These are phyloP conservation scores for Seiridium unicorne DNA, from an alignment of 2,329 filamentous ascomycete genomes.

Conservation along the genomic window DNA sequence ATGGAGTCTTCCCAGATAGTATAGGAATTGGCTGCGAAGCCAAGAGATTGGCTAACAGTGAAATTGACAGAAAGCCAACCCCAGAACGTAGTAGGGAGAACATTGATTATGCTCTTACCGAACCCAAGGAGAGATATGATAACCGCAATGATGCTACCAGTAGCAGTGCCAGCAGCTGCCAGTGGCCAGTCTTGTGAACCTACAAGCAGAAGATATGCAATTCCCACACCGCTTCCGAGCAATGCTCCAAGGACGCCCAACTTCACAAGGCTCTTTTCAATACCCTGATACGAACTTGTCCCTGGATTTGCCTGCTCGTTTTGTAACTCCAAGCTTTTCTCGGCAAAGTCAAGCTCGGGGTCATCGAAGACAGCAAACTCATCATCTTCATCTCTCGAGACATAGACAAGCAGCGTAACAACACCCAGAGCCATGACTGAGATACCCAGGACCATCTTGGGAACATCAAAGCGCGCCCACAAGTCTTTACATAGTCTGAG, in stretches of 20 bases:
- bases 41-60: conserved; percentile 82
- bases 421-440: conserved; percentile 67
- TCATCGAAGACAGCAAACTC: conserved; percentile 54
- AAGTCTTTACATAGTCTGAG: conserved; percentile 76
- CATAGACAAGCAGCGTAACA: conserved; percentile 69
- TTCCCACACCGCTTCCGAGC: conserved; percentile 30
- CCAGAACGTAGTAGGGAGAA: conserved; percentile 77
- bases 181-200: conserved; percentile 39
- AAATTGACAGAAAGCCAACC: conserved; percentile 82
- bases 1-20: conserved; percentile 99
- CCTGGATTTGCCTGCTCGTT: conserved; percentile 26
- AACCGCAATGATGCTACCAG: conserved; percentile 43
- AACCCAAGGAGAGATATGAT: conserved; percentile 39
- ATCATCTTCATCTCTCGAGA: conserved; percentile 56
- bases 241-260: conserved; percentile 33
- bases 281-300: conserved; percentile 30
- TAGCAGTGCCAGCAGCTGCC: conserved; percentile 38
- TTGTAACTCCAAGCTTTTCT: conserved; percentile 55
- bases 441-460: conserved; percentile 81
- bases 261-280: conserved; percentile 37
- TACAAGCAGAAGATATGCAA: conserved; percentile 27
- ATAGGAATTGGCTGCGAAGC: conserved; percentile 96
- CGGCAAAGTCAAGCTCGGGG: conserved; percentile 57
- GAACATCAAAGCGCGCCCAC: conserved; percentile 90
- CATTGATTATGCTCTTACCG: conserved; percentile 44